Conservation (phyloP, 345 rosid genomes). For the Syzygium aromaticum region DNA sequence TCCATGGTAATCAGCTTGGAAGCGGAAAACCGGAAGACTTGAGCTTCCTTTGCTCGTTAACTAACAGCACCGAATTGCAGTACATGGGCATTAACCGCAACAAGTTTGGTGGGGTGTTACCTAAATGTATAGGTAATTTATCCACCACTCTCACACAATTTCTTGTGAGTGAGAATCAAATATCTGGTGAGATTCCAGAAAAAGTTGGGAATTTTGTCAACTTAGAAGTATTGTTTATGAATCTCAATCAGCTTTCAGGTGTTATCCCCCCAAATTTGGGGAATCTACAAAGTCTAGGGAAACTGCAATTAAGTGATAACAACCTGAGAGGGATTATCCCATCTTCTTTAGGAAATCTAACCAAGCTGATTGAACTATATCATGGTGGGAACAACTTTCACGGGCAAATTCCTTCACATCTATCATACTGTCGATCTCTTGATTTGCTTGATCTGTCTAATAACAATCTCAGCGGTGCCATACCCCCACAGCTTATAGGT, state of each 20-base stretch:
- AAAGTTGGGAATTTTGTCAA: not conserved
- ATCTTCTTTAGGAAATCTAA: not conserved
- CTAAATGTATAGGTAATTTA: not conserved
- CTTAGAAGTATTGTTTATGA: not conserved
- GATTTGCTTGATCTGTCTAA: not conserved
- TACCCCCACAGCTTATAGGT: not conserved
- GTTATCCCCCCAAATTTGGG: not conserved
- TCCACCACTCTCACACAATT: not conserved
- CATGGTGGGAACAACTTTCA: not conserved
- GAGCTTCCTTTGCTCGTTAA: not conserved
- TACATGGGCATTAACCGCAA: not conserved
- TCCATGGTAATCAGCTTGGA: not conserved
- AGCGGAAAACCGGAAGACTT: not conserved
- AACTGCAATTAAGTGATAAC: not conserved
- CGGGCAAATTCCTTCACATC: not conserved
- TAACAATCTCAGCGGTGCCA: not conserved
- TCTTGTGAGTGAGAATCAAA: not conserved
- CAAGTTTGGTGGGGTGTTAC: not conserved
- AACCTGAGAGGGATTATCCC: not conserved
- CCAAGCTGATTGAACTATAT: not conserved
- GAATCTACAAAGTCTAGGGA: not conserved
- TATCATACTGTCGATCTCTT: not conserved
- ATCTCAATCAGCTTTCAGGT: not conserved
- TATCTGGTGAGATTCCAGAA: not conserved
- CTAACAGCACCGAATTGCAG: not conserved